Evolutionary conservation across 495 filamentous ascomycete genomes (phyloP), one percentile per base, ranked within the genome.

Genomic region (Penicillium daleae): DNA sequence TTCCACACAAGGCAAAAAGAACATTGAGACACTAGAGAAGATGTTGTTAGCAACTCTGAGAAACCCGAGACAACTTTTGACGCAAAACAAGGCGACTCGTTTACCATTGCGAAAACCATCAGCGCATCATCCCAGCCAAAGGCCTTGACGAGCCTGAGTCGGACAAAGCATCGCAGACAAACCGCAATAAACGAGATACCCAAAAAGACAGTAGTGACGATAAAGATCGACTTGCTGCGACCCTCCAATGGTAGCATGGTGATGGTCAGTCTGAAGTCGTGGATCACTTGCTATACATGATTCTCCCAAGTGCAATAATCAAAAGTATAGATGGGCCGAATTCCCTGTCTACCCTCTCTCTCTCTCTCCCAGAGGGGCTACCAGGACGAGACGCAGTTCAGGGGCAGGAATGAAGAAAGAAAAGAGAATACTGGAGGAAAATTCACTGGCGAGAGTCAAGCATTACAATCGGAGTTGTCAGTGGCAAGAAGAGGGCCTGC

Each of bases 121-220:
- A 78, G 42, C 2, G 62, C 57, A 71, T 80, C 78, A 74, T 80
- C 78, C 76, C 76, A 80, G 12, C 78, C 78, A 63, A 79, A 80
- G 19, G 75, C 74, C 61, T 67, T 75, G 57, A 80, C 74, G 8
- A 80, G 54, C 39, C 62, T 69, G 26, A 80, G 44, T 7, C 78
- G 71, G 32, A 80, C 78, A 56, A 79, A 79, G 48, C 75, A 77
- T 78, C 78, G 68, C 24, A 80, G 63, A 27, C 70, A 70, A 3
- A 80, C 76, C 0, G 74, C 60, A 50, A 78, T 70, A 29, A 79
- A 76, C 0, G 76, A 78, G 22, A 80, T 57, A 0, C 69, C 65
- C 26, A 80, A 60, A 39, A 79, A 80, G 2, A 79, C 56, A 26
- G 74, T 65, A 1, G 78, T 74, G n/a, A 80, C 70, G 53, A 78